Evolutionary conservation across 306 rosid genomes (phyloP).

Genomic region (Styphnolobium japonicum): DNA sequence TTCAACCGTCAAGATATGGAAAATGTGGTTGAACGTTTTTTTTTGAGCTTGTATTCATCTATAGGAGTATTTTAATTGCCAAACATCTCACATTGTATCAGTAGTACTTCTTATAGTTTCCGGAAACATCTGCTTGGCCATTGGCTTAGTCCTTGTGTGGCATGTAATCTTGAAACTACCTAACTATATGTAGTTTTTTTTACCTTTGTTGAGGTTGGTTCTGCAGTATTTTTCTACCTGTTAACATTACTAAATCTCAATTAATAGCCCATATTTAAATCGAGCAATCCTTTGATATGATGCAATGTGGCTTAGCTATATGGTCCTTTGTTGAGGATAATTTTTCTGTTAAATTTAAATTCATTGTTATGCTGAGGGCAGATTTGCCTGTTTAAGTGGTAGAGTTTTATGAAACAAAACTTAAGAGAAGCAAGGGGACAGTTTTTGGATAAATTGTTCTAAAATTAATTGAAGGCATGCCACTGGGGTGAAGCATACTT

Average conservation of each 20-base stretch:
- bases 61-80: background rate
- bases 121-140: constrained; percentile 2
- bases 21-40: constrained; percentile 1
- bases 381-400: constrained; percentile 3
- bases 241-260: background rate
- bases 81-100: background rate
- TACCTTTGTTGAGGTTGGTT: background rate
- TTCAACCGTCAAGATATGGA: background rate
- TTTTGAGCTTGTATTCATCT: background rate
- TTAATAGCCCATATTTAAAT: background rate
- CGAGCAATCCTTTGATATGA: constrained; percentile 15
- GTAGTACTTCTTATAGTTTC: constrained; percentile 12
- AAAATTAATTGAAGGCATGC: background rate
- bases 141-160: background rate
- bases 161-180: background rate
- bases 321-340: background rate
- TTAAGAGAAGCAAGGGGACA: background rate
- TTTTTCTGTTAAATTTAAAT: background rate
- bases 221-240: constrained; percentile 1
- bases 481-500: constrained; percentile 14
- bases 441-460: constrained; percentile 1
- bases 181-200: background rate
- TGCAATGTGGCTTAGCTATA: background rate
- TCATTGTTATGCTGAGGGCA: background rate
- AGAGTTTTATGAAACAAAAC: background rate